Percentiles rank a stretch among this genome's conserved stretches.
phyloP scores from a whole-genome alignment of 2,329 filamentous ascomycete genomes.

The Monilinia fructicola region DNA sequence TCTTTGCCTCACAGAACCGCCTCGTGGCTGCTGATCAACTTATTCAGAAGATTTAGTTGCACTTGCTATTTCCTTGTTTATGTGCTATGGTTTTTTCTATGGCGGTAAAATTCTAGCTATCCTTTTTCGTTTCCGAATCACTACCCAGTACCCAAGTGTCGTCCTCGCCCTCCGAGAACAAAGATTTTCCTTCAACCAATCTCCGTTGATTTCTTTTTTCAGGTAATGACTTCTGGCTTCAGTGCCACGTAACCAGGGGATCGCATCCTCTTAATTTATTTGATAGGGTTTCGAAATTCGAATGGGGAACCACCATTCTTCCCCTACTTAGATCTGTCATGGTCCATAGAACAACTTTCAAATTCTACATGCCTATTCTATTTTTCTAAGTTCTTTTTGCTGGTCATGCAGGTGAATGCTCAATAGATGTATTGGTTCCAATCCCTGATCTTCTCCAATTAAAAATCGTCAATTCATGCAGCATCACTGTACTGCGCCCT shows the following conservation, averaged over 20 bases:
- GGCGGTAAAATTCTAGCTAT: background rate
- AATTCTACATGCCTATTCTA: constrained; percentile 8
- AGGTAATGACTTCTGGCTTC: background rate
- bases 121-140: background rate
- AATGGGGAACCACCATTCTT: background rate
- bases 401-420: constrained; percentile 14
- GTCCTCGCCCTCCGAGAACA: background rate
- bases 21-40: constrained; percentile 13
- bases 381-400: constrained; percentile 9
- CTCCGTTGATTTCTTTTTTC: background rate
- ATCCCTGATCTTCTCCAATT: constrained; percentile 16
- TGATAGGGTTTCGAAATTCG: constrained; percentile 8
- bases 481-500: constrained; percentile 8
- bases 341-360: constrained; percentile 12
- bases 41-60: background rate
- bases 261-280: background rate
- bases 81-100: background rate
- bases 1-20: constrained; percentile 15
- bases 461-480: constrained; percentile 20
- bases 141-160: background rate
- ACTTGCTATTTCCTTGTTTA: background rate
- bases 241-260: constrained; percentile 8
- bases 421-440: constrained; percentile 7
- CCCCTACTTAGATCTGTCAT: background rate
- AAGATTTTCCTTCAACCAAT: background rate